phyloP scores from a whole-genome alignment of 176 grass and related monocot species.

The Oropetium thomaeum region DNA sequence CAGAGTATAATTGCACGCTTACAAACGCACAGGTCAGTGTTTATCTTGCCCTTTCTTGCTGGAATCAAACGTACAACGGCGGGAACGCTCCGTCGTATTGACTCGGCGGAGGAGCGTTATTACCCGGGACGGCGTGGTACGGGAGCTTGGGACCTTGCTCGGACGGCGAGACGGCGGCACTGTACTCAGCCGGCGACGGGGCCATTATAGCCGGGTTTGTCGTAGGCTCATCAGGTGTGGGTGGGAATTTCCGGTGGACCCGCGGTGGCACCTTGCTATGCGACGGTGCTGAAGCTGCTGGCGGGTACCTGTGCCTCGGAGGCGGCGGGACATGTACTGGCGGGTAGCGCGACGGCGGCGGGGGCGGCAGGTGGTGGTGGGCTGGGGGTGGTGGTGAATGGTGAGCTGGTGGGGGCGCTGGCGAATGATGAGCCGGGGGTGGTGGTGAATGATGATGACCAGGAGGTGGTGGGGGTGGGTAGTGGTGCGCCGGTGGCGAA shows the following conservation, averaged over 20 bases:
- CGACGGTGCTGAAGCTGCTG: no score
- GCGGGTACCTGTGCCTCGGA: not conserved
- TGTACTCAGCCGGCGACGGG: conserved; percentile 9
- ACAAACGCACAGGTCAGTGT: not conserved
- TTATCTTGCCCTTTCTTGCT: not conserved
- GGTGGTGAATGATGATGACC: not conserved
- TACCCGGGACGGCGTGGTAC: not conserved
- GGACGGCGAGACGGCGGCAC: not conserved
- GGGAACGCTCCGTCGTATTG: conserved; percentile 24
- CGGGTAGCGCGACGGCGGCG: conserved; percentile 23
- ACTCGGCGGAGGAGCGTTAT: not conserved
- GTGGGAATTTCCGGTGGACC: conserved; percentile 7
- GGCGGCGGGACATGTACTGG: not conserved
- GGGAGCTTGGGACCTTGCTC: not conserved
- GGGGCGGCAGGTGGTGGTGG: conserved; percentile 12
- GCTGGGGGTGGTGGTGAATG: conserved; percentile 6
- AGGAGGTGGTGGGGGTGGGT: no score
- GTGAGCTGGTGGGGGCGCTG: not conserved
- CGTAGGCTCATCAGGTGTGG: not conserved
- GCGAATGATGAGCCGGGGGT: not conserved
- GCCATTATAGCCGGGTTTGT: not conserved
- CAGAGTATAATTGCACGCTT: not conserved
- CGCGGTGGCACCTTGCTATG: not conserved
- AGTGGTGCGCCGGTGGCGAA: not conserved
- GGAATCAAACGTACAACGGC: not conserved